These are phyloP conservation scores for Lactarius quietus DNA, from an alignment of 768 basidiomycete species.

Conservation along the genomic window DNA sequence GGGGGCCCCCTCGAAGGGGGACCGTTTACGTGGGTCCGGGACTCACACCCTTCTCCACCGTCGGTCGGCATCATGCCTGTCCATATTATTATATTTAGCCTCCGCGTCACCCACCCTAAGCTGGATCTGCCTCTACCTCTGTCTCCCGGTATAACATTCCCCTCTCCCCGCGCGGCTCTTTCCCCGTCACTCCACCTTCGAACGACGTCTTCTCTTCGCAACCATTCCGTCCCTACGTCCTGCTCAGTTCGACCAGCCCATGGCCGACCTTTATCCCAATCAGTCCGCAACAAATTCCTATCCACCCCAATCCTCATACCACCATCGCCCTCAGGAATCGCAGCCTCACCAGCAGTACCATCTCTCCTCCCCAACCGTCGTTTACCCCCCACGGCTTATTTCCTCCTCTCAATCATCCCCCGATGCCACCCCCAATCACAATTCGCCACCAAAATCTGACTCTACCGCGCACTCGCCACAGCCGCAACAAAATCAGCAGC, in stretches of 20 bases:
- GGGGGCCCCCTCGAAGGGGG: slow-evolving; percentile 22
- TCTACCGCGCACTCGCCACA: slow-evolving; percentile 21
- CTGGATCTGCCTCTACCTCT: slow-evolving; percentile 27
- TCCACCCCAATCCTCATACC: slow-evolving; percentile 22
- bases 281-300: slow-evolving; percentile 23
- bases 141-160: slow-evolving; percentile 29
- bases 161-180: slow-evolving; percentile 26
- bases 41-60: slow-evolving; percentile 40
- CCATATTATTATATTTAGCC: slow-evolving; percentile 32
- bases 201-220: slow-evolving; percentile 19
- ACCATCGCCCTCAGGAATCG: slow-evolving; percentile 21
- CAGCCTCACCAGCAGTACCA: slow-evolving; percentile 22
- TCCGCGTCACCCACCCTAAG: slow-evolving; percentile 33
- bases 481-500: slow-evolving; percentile 14
- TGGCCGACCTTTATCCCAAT: slow-evolving; percentile 29
- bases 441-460: slow-evolving; percentile 25
- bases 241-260: slow-evolving; percentile 37
- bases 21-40: slow-evolving; percentile 24
- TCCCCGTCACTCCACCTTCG: slow-evolving; percentile 25
- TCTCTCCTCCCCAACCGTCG: slow-evolving; percentile 20
- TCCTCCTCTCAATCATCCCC: slow-evolving; percentile 25
- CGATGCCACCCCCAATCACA: slow-evolving; percentile 21
- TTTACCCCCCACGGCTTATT: slow-evolving; percentile 23
- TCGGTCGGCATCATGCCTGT: slow-evolving; percentile 34
- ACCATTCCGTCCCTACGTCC: slow-evolving; percentile 40